A percentile compares a stretch with the other conserved stretches of the same genome.
Conservation (phyloP, 768 basidiomycete species). For the Trametes maxima region DNA sequence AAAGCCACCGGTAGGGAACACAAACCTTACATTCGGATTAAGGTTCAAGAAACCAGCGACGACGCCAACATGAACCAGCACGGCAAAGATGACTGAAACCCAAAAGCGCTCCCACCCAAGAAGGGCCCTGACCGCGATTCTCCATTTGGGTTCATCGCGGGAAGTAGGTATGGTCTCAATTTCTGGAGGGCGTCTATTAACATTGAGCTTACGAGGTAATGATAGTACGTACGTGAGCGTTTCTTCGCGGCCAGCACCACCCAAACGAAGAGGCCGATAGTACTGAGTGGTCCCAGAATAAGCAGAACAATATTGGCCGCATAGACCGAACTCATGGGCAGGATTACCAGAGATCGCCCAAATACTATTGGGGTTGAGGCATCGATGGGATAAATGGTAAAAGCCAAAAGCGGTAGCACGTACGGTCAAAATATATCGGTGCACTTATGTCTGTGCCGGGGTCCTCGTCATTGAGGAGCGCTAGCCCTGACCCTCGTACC, state of each 20-base stretch:
- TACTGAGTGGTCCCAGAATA: slow-evolving; percentile 60
- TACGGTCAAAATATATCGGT: slow-evolving; percentile 75
- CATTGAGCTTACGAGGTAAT: neutral
- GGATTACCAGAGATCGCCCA: slow-evolving; percentile 52
- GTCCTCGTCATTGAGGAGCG: slow-evolving; percentile 48
- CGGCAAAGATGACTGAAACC: slow-evolving; percentile 51
- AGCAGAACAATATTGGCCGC: slow-evolving; percentile 62
- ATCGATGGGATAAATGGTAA: neutral
- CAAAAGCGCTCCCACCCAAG: slow-evolving; percentile 66
- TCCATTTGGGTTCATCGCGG: slow-evolving; percentile 27
- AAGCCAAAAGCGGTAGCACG: slow-evolving; percentile 27
- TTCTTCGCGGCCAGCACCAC: slow-evolving; percentile 32
- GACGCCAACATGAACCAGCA: slow-evolving; percentile 50
- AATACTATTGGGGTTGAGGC: slow-evolving; percentile 52
- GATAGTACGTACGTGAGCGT: slow-evolving; percentile 16
- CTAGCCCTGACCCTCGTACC: slow-evolving; percentile 53
- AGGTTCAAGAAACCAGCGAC: slow-evolving; percentile 51
- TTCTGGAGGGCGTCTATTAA: slow-evolving; percentile 11
- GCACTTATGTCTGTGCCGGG: slow-evolving; percentile 30
- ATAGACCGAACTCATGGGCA: slow-evolving; percentile 53
- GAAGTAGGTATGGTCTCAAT: neutral
- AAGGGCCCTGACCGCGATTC: slow-evolving; percentile 32
- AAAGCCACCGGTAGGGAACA: neutral
- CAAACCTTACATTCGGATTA: slow-evolving; percentile 63
- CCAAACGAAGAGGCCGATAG: slow-evolving; percentile 47